phyloP scores from a whole-genome alignment of 495 filamentous ascomycete genomes.

The Hypoxylon cercidicola region DNA sequence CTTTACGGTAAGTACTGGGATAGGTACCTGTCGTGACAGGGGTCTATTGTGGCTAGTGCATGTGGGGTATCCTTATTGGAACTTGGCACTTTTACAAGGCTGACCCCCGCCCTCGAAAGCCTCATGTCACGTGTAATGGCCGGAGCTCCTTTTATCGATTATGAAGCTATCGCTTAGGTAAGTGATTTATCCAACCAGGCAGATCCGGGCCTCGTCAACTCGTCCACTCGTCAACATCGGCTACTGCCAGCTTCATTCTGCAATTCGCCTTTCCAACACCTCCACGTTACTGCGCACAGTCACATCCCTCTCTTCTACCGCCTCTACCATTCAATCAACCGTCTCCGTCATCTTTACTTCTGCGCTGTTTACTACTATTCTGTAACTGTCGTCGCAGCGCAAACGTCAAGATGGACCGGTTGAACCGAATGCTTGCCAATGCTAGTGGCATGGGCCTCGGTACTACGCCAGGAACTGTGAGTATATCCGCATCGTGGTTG shows the following conservation, averaged over 20 bases:
- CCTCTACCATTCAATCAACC: not conserved
- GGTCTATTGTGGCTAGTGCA: slow-evolving; percentile 14
- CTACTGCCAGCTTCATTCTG: slow-evolving; percentile 24
- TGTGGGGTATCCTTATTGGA: not conserved
- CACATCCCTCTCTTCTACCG: not conserved
- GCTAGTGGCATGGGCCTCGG: slow-evolving; percentile 82
- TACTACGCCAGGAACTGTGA: slow-evolving; percentile 79
- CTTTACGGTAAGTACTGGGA: slow-evolving; percentile 22
- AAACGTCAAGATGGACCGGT: slow-evolving; percentile 76
- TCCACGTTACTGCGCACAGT: slow-evolving; percentile 10
- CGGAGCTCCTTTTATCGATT: slow-evolving; percentile 40
- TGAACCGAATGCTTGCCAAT: slow-evolving; percentile 82
- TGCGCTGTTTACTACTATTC: slow-evolving; percentile 8
- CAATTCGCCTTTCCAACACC: slow-evolving; percentile 17
- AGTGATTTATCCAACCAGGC: slow-evolving; percentile 33
- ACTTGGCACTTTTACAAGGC: slow-evolving; percentile 6
- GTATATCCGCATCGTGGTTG: slow-evolving; percentile 39
- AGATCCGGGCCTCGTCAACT: slow-evolving; percentile 43
- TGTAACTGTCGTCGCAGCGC: slow-evolving; percentile 15
- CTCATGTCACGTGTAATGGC: slow-evolving; percentile 19
- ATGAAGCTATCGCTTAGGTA: slow-evolving; percentile 34
- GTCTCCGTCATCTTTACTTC: not conserved
- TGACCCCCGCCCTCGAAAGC: not conserved
- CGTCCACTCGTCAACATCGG: slow-evolving; percentile 17
- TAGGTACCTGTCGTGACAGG: not conserved